Percentiles rank a stretch among this genome's conserved stretches.
phyloP scores from a whole-genome alignment of 495 filamentous ascomycete genomes.

The Letharia lupina region DNA sequence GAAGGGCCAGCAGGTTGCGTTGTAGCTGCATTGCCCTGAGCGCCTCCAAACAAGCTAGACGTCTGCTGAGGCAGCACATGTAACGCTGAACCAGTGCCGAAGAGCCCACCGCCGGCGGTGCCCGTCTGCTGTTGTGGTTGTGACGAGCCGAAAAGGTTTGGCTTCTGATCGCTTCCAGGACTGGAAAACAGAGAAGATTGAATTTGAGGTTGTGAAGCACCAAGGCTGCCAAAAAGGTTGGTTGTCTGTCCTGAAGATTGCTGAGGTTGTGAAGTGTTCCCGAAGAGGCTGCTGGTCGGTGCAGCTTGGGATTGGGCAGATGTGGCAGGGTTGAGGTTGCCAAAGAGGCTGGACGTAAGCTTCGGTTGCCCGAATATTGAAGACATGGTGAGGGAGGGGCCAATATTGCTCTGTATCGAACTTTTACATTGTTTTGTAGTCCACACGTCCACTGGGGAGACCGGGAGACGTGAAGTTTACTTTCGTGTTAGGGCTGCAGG shows the following conservation, averaged over 20 bases:
- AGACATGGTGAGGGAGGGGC: slow-evolving; percentile 10
- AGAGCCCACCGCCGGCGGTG: slow-evolving; percentile 13
- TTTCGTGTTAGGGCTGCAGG: background rate
- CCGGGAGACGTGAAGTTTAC: slow-evolving; percentile 5
- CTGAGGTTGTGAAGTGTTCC: slow-evolving; percentile 19
- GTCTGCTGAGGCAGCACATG: slow-evolving; percentile 4
- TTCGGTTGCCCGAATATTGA: slow-evolving; percentile 16
- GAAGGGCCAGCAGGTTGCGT: slow-evolving; percentile 16
- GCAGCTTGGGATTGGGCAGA: slow-evolving; percentile 17
- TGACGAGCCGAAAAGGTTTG: slow-evolving; percentile 6
- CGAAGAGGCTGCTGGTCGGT: slow-evolving; percentile 19
- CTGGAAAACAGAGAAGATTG: slow-evolving; percentile 9
- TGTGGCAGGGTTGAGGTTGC: slow-evolving; percentile 6
- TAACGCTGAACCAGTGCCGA: slow-evolving; percentile 10
- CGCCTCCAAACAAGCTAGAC: slow-evolving; percentile 29
- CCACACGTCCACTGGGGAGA: background rate
- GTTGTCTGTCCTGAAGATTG: slow-evolving; percentile 13
- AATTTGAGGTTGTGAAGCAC: slow-evolving; percentile 15
- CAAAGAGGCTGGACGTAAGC: slow-evolving; percentile 9
- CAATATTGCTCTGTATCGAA: background rate
- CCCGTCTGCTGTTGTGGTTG: slow-evolving; percentile 14
- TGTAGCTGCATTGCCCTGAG: slow-evolving; percentile 31
- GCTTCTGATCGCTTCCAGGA: slow-evolving; percentile 5
- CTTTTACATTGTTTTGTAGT: background rate
- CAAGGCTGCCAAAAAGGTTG: slow-evolving; percentile 21